phyloP scores from a whole-genome alignment of 306 rosid species.

The Leucaena leucocephala region DNA sequence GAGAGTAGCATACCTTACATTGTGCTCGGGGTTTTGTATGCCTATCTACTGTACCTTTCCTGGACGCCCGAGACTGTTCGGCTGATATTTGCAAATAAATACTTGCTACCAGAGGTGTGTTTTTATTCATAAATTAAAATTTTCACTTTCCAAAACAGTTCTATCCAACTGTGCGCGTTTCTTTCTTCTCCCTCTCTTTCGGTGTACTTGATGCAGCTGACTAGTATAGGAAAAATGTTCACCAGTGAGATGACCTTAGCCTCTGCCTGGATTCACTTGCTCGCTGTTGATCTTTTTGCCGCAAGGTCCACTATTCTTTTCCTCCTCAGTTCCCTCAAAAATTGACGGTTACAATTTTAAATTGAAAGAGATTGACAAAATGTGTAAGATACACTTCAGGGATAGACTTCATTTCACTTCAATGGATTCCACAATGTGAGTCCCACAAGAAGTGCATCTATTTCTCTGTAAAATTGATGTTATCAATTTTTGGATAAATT shows the following conservation, averaged over 20 bases:
- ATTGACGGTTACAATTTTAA: background rate
- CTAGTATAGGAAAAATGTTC: conserved; percentile 85
- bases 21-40: conserved; percentile 80
- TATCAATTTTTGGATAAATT: background rate
- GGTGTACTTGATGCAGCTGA: conserved; percentile 57
- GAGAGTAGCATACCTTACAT: conserved; percentile 72
- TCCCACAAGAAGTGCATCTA: background rate
- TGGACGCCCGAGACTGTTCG: conserved; percentile 87
- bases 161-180: background rate
- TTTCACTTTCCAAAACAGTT: conserved; percentile 32
- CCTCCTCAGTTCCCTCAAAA: background rate
- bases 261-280: conserved; percentile 96
- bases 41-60: conserved; percentile 82
- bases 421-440: background rate
- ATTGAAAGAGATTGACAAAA: background rate
- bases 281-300: conserved; percentile 91
- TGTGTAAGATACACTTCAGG: background rate
- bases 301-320: conserved; percentile 63
- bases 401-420: background rate
- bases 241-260: conserved; percentile 87
- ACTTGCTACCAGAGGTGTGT: conserved; percentile 90
- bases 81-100: conserved; percentile 78
- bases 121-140: conserved; percentile 20
- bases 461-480: too few species aligned
- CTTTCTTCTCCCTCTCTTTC: background rate